These are phyloP conservation scores for Agrocybe chaxingu DNA, from an alignment of 768 basidiomycete species.

Conservation along the genomic window DNA sequence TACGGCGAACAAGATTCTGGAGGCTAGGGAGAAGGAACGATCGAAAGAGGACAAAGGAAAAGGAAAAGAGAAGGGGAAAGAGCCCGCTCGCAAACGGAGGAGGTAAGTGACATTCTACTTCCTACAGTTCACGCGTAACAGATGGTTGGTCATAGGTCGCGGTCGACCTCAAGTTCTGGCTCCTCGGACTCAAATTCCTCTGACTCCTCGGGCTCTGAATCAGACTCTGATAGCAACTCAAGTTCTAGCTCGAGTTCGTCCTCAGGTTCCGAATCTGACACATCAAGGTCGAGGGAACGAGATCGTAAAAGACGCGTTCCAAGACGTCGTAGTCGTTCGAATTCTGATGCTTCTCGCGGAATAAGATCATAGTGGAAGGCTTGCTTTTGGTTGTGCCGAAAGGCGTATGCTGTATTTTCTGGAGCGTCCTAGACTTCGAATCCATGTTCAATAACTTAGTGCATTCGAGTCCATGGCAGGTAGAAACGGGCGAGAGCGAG, in stretches of 20 bases:
- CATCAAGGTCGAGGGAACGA: conserved; percentile 36
- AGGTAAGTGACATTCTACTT: conserved; percentile 23
- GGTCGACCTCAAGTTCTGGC: conserved; percentile 16
- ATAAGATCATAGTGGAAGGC: conserved; percentile 1
- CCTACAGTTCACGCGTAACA: neutral
- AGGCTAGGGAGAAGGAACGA: conserved; percentile 77
- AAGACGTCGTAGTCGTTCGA: conserved; percentile 16
- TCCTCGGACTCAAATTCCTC: conserved; percentile 28
- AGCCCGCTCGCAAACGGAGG: conserved; percentile 37
- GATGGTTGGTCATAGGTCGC: conserved; percentile 11
- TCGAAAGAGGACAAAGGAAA: conserved; percentile 38
- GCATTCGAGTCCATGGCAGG: neutral
- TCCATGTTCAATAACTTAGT: neutral
- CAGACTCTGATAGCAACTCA: conserved; percentile 33
- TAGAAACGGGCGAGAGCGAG: neutral
- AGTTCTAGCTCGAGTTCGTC: conserved; percentile 39
- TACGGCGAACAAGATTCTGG: conserved; percentile 82
- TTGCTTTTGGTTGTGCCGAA: neutral
- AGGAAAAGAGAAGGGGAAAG: conserved; percentile 29
- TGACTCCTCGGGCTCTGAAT: conserved; percentile 23
- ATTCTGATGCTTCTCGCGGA: conserved; percentile 17
- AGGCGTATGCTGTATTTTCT: neutral
- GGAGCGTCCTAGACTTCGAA: neutral
- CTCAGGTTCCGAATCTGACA: conserved; percentile 36
- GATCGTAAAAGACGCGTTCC: conserved; percentile 22